Evolutionary conservation across 768 basidiomycete species (phyloP), one percentile per base, ranked within the genome.

Genomic region (Amyloporia xantha): DNA sequence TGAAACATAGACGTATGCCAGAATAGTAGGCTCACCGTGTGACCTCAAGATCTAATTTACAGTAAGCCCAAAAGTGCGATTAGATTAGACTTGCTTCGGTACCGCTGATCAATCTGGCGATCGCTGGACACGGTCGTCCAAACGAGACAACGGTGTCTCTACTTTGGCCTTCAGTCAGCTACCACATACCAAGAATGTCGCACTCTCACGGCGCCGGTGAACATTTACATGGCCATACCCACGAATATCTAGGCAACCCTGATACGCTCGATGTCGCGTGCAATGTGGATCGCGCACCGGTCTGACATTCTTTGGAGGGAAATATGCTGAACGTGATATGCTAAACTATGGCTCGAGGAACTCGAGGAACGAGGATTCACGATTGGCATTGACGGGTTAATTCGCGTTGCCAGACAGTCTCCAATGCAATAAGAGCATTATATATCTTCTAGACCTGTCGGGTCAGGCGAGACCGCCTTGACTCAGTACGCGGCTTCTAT

Each of bases 331-430:
- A 63, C 76, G 95, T 23, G 95, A 97, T 66, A 66, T 96, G 64
- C 96, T 96, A 6, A 86, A 96, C 61, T 97, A 88, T 59, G 73
- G 83, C 6, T 64, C 68, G 2, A 74, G 95, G 28, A 87, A 93
- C 71, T 98, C 59, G 78, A 82, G 44, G 94, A 97, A 68, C 74
- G 95, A 53, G 96, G 89, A 1, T 99, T 97, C 69, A 98, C 95
- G 0, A 73, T 99, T 51, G 95, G 95, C n/a, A 97, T 98, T 48
- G 95, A 95, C 60, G 94, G 94, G 94, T 94, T n/a, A 60, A 41
- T 84, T 13, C 6, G 26, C 25, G 5, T 30, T n/a, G 19, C 36
- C 5, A 26, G 25, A 5, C 24, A n/a, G 37, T 24, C 12, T 38
- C 15, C 42, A n/a, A 21, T 37, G 24, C 39, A 33, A 33, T 36